phyloP scores from a whole-genome alignment of 2,329 filamentous ascomycete species.

The Xylaria sp. region DNA sequence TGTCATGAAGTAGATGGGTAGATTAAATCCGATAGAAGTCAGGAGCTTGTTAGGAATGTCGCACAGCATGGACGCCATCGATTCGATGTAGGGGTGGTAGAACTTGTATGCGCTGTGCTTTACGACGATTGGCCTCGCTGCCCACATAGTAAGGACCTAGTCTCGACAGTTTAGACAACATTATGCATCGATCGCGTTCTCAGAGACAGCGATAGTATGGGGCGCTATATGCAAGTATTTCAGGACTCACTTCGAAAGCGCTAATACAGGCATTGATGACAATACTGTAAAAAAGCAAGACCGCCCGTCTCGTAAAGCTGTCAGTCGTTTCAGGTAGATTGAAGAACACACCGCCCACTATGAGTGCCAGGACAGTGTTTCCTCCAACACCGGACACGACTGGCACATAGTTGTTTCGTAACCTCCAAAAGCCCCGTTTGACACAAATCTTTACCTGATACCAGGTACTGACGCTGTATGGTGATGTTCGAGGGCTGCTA shows the following conservation, averaged over 20 bases:
- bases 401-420: not conserved
- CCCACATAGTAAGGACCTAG: constrained; percentile 79
- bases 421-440: not conserved
- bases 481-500: no score
- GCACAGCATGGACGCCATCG: constrained; percentile 79
- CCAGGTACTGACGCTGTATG: no score
- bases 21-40: constrained; percentile 77
- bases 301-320: constrained; percentile 78
- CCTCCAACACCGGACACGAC: constrained; percentile 58
- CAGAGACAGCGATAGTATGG: no score
- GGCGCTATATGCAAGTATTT: no score
- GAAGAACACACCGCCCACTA: constrained; percentile 80
- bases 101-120: constrained; percentile 86
- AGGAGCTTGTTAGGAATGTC: constrained; percentile 81
- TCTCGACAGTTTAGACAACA: not conserved
- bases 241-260: constrained; percentile 66
- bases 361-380: constrained; percentile 75
- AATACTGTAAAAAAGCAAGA: constrained; percentile 74
- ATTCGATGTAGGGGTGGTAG: constrained; percentile 86
- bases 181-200: no score
- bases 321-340: constrained; percentile 66
- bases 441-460: no score
- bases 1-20: constrained; percentile 92
- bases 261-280: no score
- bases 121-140: constrained; percentile 87